Evolutionary conservation across 2,329 filamentous ascomycete species (phyloP).

Genomic region (Beauveria sp.): DNA sequence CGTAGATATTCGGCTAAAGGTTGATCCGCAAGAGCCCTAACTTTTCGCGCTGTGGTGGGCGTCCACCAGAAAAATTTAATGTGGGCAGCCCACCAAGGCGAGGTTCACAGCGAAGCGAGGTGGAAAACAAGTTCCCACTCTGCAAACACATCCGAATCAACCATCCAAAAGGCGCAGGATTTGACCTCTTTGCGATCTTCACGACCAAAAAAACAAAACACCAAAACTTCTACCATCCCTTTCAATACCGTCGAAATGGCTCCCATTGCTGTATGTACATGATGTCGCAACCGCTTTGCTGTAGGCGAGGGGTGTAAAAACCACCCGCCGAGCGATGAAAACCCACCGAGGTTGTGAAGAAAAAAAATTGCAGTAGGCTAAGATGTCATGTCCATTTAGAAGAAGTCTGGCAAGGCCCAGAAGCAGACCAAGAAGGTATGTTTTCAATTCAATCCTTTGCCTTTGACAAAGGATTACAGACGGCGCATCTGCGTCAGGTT

Average conservation of each 20-base stretch:
- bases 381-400: constrained; percentile 58
- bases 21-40: constrained; percentile 28
- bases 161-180: constrained; percentile 65
- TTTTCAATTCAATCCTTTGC: background rate
- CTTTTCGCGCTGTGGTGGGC: constrained; percentile 17
- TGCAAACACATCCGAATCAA: constrained; percentile 13
- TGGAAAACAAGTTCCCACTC: constrained; percentile 12
- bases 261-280: constrained; percentile 78
- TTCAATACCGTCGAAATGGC: constrained; percentile 57
- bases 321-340: constrained; percentile 16
- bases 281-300: constrained; percentile 74
- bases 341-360: constrained; percentile 12
- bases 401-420: constrained; percentile 62
- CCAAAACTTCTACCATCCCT: constrained; percentile 15
- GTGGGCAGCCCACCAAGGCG: constrained; percentile 13
- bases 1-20: background rate
- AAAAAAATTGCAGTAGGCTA: constrained; percentile 81
- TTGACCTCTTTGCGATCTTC: constrained; percentile 55
- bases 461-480: background rate
- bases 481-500: no score
- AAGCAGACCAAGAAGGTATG: constrained; percentile 82
- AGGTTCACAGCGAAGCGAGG: constrained; percentile 3
- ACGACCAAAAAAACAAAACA: constrained; percentile 16
- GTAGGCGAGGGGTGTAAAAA: constrained; percentile 49
- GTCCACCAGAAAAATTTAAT: constrained; percentile 22